Evolutionary conservation across 1,284 basidiomycete genomes (phyloP).

Genomic region (Peniophora sp.): DNA sequence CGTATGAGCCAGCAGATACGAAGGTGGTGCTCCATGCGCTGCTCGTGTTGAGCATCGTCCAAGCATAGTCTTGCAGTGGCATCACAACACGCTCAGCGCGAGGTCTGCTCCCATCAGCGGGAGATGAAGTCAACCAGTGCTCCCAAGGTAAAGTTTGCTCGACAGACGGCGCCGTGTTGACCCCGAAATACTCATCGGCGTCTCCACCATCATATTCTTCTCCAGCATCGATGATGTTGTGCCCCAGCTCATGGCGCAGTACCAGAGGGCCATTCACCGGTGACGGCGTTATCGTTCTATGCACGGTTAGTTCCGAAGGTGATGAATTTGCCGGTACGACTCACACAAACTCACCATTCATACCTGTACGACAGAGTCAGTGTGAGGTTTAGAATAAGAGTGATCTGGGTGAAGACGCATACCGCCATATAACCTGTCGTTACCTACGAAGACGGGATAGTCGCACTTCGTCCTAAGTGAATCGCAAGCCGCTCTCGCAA

Average conservation of each 20-base stretch:
- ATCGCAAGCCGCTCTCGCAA: constrained; percentile 62
- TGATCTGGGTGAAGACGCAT: constrained; percentile 15
- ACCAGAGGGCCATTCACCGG: constrained; percentile 70
- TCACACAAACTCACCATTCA: constrained; percentile 79
- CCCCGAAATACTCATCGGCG: constrained; percentile 55
- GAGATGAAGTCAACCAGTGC: constrained; percentile 56
- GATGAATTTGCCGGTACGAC: constrained; percentile 18
- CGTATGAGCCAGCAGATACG: constrained; percentile 55
- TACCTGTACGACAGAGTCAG: constrained; percentile 30
- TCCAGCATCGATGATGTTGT: constrained; percentile 73
- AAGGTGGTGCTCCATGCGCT: constrained; percentile 53
- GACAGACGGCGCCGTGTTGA: constrained; percentile 50
- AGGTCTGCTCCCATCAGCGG: constrained; percentile 8
- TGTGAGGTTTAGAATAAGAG: neutral
- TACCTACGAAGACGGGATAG: constrained; percentile 72
- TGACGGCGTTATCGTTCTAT: constrained; percentile 73
- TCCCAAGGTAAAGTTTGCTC: constrained; percentile 53
- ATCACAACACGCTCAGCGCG: constrained; percentile 68
- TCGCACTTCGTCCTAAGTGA: constrained; percentile 63
- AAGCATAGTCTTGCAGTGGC: constrained; percentile 70
- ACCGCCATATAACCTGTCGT: constrained; percentile 80
- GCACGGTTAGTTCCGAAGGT: constrained; percentile 2
- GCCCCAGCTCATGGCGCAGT: constrained; percentile 74
- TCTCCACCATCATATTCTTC: constrained; percentile 84
- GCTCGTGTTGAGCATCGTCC: constrained; percentile 61